Percentiles rank a stretch among this genome's conserved stretches.
Conservation (phyloP, 106 monocot species). For the Dendrobium chrysotoxum region DNA sequence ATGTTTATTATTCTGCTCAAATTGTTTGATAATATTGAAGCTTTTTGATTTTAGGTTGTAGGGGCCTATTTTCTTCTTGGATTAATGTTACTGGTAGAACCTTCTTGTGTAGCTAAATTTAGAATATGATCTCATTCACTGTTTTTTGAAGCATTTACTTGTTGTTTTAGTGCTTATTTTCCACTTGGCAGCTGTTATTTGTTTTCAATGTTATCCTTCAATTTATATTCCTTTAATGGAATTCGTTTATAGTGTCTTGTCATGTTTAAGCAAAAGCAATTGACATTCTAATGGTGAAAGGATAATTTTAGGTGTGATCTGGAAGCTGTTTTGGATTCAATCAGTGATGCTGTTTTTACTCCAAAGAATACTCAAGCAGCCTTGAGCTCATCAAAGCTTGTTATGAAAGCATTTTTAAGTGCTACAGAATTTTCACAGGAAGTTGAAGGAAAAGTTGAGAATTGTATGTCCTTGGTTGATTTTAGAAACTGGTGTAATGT, state of each 20-base stretch:
- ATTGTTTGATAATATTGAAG: neutral
- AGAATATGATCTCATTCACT: neutral
- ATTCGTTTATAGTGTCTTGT: neutral
- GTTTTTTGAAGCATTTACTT: neutral
- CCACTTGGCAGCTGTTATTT: neutral
- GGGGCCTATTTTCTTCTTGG: neutral
- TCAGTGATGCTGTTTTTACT: conserved; percentile 51
- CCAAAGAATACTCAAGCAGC: conserved; percentile 14
- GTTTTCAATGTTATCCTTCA: neutral
- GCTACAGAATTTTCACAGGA: conserved; percentile 53
- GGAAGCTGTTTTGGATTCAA: conserved; percentile 59
- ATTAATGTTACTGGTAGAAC: neutral
- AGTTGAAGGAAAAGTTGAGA: conserved; percentile 27
- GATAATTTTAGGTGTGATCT: conserved; percentile 63
- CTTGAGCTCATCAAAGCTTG: conserved; percentile 16
- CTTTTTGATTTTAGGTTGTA: neutral
- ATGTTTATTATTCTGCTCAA: neutral
- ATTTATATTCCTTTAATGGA: neutral
- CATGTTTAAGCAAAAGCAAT: neutral
- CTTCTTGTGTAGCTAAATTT: neutral
- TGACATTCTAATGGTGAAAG: neutral
- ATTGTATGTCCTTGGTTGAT: conserved; percentile 54
- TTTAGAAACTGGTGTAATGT: conserved; percentile 73
- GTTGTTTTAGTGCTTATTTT: neutral
- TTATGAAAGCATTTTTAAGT: conserved; percentile 49